phyloP scores from a whole-genome alignment of 148 eudicot genomes.

The Rhododendron ferrugineum region DNA sequence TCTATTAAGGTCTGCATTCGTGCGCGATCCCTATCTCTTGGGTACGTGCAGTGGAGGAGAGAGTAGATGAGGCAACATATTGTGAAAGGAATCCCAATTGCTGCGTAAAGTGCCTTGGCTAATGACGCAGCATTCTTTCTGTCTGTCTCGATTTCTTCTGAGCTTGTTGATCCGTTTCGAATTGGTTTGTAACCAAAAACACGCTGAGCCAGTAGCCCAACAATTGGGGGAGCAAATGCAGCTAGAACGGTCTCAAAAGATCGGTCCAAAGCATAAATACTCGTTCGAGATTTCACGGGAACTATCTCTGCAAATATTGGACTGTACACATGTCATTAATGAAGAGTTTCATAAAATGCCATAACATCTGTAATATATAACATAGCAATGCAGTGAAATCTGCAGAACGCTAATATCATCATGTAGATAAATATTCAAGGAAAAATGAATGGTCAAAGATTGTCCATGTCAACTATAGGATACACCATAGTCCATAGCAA shows the following conservation, averaged over 20 bases:
- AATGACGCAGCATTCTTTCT: slow-evolving; percentile 69
- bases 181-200: slow-evolving; percentile 75
- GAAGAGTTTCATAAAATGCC: neutral
- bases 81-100: slow-evolving; percentile 62
- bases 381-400: neutral
- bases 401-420: neutral
- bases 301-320: slow-evolving; percentile 98
- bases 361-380: neutral
- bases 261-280: slow-evolving; percentile 86
- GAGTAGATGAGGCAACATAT: slow-evolving; percentile 66
- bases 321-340: slow-evolving; percentile 37
- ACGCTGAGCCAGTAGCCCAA: slow-evolving; percentile 76
- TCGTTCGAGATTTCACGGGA: slow-evolving; percentile 78
- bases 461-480: neutral
- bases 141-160: slow-evolving; percentile 39
- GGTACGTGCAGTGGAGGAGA: slow-evolving; percentile 75
- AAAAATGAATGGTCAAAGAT: neutral
- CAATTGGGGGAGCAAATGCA: slow-evolving; percentile 89
- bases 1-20: slow-evolving; percentile 61
- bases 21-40: slow-evolving; percentile 77
- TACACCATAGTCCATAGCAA: neutral
- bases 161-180: slow-evolving; percentile 40
- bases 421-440: neutral
- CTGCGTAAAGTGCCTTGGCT: slow-evolving; percentile 77
- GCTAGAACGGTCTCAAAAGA: slow-evolving; percentile 82